Percentiles rank a stretch among this genome's conserved stretches.
phyloP scores from a whole-genome alignment of 2,329 filamentous ascomycete species.

The Arachnopeziza araneosa region DNA sequence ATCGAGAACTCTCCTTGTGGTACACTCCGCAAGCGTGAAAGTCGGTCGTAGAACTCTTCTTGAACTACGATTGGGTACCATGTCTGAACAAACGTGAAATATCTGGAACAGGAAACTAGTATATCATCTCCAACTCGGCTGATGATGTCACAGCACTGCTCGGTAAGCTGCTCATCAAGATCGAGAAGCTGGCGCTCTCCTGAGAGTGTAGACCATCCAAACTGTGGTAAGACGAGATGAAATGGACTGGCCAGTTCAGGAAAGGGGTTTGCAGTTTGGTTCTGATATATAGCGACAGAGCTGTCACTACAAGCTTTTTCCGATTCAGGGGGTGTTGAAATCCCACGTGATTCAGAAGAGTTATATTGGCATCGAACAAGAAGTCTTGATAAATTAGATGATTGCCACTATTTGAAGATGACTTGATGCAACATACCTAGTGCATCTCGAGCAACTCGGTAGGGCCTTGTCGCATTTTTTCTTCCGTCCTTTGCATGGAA shows the following conservation, averaged over 20 bases:
- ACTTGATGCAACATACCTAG: slow-evolving; percentile 4
- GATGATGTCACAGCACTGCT: slow-evolving; percentile 3
- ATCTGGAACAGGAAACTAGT: background rate
- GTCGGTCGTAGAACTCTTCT: background rate
- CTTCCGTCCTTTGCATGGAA: slow-evolving; percentile 13
- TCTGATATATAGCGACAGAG: background rate
- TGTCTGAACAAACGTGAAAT: background rate
- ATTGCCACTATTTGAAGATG: background rate
- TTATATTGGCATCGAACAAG: background rate
- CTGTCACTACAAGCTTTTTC: background rate
- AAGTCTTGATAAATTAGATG: background rate
- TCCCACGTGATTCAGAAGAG: background rate
- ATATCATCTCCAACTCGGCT: slow-evolving; percentile 2
- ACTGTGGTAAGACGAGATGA: background rate
- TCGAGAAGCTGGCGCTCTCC: background rate
- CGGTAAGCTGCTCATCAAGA: slow-evolving; percentile 5
- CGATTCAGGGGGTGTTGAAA: background rate
- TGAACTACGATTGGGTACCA: background rate
- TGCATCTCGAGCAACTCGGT: slow-evolving; percentile 9
- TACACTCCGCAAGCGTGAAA: background rate
- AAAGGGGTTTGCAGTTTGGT: background rate
- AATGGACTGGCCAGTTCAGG: background rate
- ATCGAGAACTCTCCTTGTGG: background rate
- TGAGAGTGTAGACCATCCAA: background rate
- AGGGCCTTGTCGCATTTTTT: slow-evolving; percentile 15